A percentile compares a stretch with the other conserved stretches of the same genome.
Evolutionary conservation across 345 rosid species (phyloP).

Genomic region (Erodium maritimum): DNA sequence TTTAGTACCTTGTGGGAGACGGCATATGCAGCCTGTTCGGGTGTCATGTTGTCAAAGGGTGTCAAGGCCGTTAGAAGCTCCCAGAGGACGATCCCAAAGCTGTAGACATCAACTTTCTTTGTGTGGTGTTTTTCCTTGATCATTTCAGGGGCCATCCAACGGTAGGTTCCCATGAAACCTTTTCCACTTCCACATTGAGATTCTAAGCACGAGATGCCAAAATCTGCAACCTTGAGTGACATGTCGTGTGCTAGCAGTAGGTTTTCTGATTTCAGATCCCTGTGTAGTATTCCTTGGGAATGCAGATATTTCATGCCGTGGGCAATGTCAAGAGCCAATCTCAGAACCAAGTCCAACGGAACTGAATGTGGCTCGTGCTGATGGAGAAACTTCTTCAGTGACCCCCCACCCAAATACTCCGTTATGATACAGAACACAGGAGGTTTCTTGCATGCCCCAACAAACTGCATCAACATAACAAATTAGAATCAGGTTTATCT

Average conservation of each 20-base stretch:
- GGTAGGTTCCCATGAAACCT: slow-evolving; percentile 74
- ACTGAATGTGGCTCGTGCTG: slow-evolving; percentile 62
- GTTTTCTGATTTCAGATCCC: slow-evolving; percentile 78
- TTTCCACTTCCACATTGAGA: slow-evolving; percentile 51
- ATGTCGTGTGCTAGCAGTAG: slow-evolving; percentile 54
- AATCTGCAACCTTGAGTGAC: slow-evolving; percentile 66
- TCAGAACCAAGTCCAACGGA: slow-evolving; percentile 48
- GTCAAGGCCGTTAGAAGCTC: slow-evolving; percentile 61
- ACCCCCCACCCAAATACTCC: slow-evolving; percentile 62
- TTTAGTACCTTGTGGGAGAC: slow-evolving; percentile 72
- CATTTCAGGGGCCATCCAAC: too few species aligned
- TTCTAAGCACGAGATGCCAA: slow-evolving; percentile 66
- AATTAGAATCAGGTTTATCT: neutral
- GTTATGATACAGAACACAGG: slow-evolving; percentile 61
- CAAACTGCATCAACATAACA: slow-evolving; percentile 32
- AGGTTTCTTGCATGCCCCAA: slow-evolving; percentile 64
- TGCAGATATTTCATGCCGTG: slow-evolving; percentile 68
- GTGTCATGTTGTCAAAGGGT: slow-evolving; percentile 69
- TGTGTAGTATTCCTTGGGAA: slow-evolving; percentile 55
- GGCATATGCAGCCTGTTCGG: slow-evolving; percentile 77
- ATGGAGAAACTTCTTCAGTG: slow-evolving; percentile 56
- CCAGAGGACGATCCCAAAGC: slow-evolving; percentile 79
- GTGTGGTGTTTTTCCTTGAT: slow-evolving; percentile 61
- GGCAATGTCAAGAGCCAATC: slow-evolving; percentile 61
- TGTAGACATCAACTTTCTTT: slow-evolving; percentile 70